Evolutionary conservation across 108 stramenopile genomes (phyloP).

Genomic region (Nitzschia sp.): DNA sequence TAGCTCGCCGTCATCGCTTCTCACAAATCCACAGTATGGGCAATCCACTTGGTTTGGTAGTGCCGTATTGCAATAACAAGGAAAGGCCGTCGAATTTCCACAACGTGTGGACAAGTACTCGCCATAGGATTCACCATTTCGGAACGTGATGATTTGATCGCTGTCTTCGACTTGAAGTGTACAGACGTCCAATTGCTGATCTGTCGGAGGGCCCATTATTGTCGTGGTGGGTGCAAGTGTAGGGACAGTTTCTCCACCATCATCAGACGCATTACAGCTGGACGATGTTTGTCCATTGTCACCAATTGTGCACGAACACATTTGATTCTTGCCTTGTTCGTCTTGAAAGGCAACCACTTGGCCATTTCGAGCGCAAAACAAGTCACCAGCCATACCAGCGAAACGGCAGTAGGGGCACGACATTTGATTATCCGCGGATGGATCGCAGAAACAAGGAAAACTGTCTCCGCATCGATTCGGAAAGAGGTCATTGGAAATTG

Average conservation of each 20-base stretch:
- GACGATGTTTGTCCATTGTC: background rate
- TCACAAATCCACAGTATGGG: conserved; percentile 15
- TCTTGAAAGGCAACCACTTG: background rate
- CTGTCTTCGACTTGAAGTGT: background rate
- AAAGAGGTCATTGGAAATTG: background rate
- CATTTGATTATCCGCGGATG: background rate
- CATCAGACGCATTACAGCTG: background rate
- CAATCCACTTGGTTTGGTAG: conserved; percentile 19
- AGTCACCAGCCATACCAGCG: background rate
- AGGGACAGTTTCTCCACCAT: background rate
- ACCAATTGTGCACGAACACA: background rate
- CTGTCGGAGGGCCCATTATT: background rate
- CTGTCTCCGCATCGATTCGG: conserved; percentile 2
- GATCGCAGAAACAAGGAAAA: conserved; percentile 10
- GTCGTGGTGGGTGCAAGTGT: background rate
- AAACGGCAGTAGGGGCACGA: conserved; percentile 6
- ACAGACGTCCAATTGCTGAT: conserved; percentile 1
- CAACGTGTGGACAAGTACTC: conserved; percentile 10
- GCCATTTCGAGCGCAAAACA: conserved; percentile 5
- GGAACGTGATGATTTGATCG: background rate
- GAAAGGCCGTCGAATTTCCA: conserved; percentile 5
- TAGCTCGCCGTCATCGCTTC: background rate
- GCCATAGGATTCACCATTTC: conserved; percentile 13
- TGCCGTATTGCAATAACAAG: conserved; percentile 17
- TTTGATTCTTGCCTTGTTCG: background rate